Percentiles rank a stretch among this genome's conserved stretches.
Conservation (phyloP, 75 land plant genomes). For the Pinus taeda region DNA sequence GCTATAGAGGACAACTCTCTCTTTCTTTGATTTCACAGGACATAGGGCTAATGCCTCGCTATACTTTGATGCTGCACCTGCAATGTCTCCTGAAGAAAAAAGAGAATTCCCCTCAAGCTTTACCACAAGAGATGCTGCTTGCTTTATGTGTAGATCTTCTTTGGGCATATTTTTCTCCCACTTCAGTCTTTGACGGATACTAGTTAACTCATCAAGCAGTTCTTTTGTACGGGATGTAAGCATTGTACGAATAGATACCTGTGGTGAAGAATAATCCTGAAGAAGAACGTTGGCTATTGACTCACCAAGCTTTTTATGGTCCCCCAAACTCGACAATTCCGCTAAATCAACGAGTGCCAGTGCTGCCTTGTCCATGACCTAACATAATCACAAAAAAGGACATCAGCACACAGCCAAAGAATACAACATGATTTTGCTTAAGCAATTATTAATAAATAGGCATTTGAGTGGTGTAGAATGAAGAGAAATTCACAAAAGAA, state of each 20-base stretch:
- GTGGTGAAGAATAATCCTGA: conserved; percentile 63
- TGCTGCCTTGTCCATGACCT: conserved; percentile 90
- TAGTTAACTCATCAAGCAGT: conserved; percentile 67
- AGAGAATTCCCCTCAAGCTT: conserved; percentile 95
- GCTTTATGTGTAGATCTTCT: conserved; percentile 96
- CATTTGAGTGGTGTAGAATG: background rate
- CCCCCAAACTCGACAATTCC: conserved; percentile 85
- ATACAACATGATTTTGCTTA: background rate
- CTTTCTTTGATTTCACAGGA: conserved; percentile 85
- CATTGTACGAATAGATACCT: conserved; percentile 35
- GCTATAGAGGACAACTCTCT: conserved; percentile 90
- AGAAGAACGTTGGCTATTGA: conserved; percentile 63
- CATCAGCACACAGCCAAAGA: background rate
- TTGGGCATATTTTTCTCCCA: conserved; percentile 86
- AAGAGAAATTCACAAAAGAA: background rate
- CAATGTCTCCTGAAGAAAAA: conserved; percentile 90
- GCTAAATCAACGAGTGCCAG: conserved; percentile 75
- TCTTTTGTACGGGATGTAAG: conserved; percentile 48
- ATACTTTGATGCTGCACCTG: conserved; percentile 89
- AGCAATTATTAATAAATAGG: background rate
- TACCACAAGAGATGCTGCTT: conserved; percentile 92
- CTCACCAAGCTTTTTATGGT: conserved; percentile 92
- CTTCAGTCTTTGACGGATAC: conserved; percentile 60
- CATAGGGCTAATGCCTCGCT: conserved; percentile 90
- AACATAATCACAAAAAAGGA: background rate